Evolutionary conservation across 306 rosid genomes (phyloP), one percentile per base, ranked within the genome.

Genomic region (Comarum palustre): DNA sequence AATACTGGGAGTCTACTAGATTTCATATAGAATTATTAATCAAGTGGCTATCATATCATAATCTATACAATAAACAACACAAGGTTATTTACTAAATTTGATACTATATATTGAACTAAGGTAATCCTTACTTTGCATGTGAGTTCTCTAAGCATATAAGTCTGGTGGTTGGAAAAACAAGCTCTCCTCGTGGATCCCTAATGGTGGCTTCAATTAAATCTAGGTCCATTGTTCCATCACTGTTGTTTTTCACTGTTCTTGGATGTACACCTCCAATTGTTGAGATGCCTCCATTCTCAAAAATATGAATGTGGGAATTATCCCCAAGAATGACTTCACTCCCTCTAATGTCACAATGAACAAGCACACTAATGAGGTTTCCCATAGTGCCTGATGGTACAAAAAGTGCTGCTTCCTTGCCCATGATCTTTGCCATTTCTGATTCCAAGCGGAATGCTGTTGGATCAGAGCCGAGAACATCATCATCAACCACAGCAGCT

Each of bases 331-430:
- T 87, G 20, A 93, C 96, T 79, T 93, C 98, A 76, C 96, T 91
- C 36, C 98, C 98, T 84, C 98, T 84, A 22, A 85, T 45, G 47
- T 93, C 94, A 72, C 98, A 93, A 71, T 91, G 98, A 3, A 80
- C 87, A 67, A 94, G 97, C 55, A 94, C 96, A 72, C 91, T 81
- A 10, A 94, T 86, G 43, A 94, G 98, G 79, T 94, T 94, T 20
- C 96, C 97, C 98, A 94, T 94, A 0, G 98, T 94, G 24, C 98
- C 98, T 5, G 98, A 94, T 8, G 98, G 91, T 52, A 94, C 97
- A 73, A 91, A 94, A 73, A 94, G 84, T 5, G 91, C 97, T 0
- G 98, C 96, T 68, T 94, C 98, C 69, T 94, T 94, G 22, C 92
- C 97, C 77, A 77, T 82, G 51, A 73, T 79, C 87, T 75, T 84